Evolutionary conservation across 2,329 filamentous ascomycete species (phyloP).

Genomic region (Xylaria polymorpha): DNA sequence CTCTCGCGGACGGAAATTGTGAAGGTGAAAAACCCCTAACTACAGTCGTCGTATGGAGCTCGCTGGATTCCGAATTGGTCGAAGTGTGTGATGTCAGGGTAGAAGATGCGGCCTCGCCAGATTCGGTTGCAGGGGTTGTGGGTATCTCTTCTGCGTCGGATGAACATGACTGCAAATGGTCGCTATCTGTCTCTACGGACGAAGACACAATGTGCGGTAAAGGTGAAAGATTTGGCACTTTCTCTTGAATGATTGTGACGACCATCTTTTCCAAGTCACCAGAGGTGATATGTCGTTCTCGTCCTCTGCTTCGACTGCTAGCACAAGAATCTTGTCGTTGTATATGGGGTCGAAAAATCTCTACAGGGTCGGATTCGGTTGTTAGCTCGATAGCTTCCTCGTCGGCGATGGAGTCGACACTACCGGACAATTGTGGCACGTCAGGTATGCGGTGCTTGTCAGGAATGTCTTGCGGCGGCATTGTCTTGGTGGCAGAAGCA

Average conservation of each 20-base stretch:
- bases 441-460: conserved; percentile 59
- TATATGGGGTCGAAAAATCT: conserved; percentile 74
- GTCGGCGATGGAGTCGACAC: conserved; percentile 78
- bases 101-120: conserved; percentile 43
- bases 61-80: conserved; percentile 58
- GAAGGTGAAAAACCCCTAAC: conserved; percentile 89
- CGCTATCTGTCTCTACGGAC: conserved; percentile 58
- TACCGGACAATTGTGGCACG: conserved; percentile 79
- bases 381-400: conserved; percentile 73
- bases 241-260: conserved; percentile 89
- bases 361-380: conserved; percentile 64
- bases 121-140: conserved; percentile 49
- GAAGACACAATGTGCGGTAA: conserved; percentile 58
- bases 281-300: conserved; percentile 91
- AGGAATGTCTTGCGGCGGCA: conserved; percentile 64
- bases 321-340: conserved; percentile 77
- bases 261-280: conserved; percentile 95
- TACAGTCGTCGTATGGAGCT: conserved; percentile 63
- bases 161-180: conserved; percentile 52
- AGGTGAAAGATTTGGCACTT: conserved; percentile 71
- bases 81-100: conserved; percentile 35
- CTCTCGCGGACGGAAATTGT: conserved; percentile 60
- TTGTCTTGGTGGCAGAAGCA: conserved; percentile 52
- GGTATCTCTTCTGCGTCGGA: conserved; percentile 69
- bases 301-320: conserved; percentile 76